Conservation (phyloP, 106 monocot genomes). For the Posidonia australis region DNA sequence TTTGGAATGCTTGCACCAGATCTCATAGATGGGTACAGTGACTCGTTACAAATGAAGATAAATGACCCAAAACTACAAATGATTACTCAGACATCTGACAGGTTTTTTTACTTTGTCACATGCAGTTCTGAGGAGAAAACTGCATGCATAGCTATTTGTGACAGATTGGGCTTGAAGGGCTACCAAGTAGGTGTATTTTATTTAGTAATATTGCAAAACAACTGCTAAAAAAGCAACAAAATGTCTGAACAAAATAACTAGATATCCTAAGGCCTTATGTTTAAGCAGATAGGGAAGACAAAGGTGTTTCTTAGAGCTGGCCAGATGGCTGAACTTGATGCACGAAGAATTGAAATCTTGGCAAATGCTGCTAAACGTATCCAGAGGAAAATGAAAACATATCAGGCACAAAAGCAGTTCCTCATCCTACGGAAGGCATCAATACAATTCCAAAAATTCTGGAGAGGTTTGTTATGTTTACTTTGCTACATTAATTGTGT, state of each 20-base stretch:
- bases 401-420: conserved; percentile 72
- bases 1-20: conserved; percentile 97
- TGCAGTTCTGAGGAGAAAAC: conserved; percentile 89
- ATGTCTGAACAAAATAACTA: not conserved
- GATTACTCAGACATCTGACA: not conserved
- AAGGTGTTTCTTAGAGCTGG: conserved; percentile 99
- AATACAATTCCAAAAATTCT: conserved; percentile 57
- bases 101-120: conserved; percentile 1
- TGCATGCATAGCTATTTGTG: conserved; percentile 72
- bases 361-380: conserved; percentile 68
- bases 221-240: not conserved
- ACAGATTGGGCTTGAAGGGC: conserved; percentile 84
- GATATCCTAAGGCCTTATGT: not conserved
- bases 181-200: conserved; percentile 52
- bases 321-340: conserved; percentile 99
- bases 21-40: conserved; percentile 60
- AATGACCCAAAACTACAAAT: not conserved
- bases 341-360: conserved; percentile 84
- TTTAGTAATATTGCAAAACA: not conserved
- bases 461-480: conserved; percentile 48
- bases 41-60: not conserved
- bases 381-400: conserved; percentile 84
- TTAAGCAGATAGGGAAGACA: conserved; percentile 84
- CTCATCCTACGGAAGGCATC: conserved; percentile 40
- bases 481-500: not conserved